Percentiles rank a stretch among this genome's conserved stretches.
These are phyloP conservation scores for Camellia sinensis DNA, from an alignment of 148 eudicot species.

Conservation along the genomic window DNA sequence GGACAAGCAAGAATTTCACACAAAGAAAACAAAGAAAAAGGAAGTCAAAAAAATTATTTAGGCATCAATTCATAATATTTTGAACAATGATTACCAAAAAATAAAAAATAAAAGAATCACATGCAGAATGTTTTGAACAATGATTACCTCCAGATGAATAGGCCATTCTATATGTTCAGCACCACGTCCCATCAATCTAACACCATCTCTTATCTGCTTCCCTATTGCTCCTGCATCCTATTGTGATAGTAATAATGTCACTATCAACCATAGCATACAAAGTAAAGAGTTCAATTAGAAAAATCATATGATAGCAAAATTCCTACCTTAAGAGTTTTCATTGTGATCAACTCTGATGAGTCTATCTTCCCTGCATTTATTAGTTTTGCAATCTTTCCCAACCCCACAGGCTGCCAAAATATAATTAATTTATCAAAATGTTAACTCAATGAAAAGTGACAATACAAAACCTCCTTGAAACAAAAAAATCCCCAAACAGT, in stretches of 20 bases:
- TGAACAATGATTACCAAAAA: too few relatives aligned
- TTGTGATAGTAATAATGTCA: neutral
- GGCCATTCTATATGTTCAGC: slow-evolving; percentile 82
- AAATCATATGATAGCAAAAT: neutral
- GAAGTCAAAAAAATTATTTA: neutral
- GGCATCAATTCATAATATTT: neutral
- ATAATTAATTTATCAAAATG: neutral
- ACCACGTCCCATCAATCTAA: slow-evolving; percentile 95
- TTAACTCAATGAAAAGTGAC: neutral
- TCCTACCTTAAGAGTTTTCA: slow-evolving; percentile 88
- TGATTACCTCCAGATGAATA: slow-evolving; percentile 87
- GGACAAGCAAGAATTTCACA: neutral
- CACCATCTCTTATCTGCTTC: slow-evolving; percentile 93
- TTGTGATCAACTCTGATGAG: slow-evolving; percentile 89
- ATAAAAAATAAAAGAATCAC: neutral
- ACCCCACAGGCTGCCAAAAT: slow-evolving; percentile 82
- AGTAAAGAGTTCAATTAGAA: neutral
- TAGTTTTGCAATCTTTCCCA: slow-evolving; percentile 88
- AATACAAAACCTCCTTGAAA: neutral
- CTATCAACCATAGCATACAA: slow-evolving; percentile 12
- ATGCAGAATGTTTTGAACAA: neutral
- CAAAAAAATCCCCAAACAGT: too few relatives aligned
- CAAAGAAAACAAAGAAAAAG: neutral
- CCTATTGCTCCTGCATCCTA: slow-evolving; percentile 92
- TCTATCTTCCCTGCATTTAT: slow-evolving; percentile 95